phyloP scores from a whole-genome alignment of 1,284 basidiomycete genomes.

The Austroboletus novae-zelandiae region DNA sequence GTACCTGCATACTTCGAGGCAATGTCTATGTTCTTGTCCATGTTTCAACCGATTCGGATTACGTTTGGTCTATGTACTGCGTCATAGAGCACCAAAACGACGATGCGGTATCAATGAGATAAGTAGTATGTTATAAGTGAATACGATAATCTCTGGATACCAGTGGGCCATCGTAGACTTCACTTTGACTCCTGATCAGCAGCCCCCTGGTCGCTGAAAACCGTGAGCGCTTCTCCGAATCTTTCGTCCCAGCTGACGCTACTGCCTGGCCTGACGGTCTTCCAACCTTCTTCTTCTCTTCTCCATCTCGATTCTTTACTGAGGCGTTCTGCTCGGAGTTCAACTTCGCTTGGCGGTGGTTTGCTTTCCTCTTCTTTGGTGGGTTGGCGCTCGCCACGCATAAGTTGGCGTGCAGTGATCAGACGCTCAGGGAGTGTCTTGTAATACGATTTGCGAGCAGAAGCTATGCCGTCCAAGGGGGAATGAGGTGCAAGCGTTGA shows the following conservation, averaged over 20 bases:
- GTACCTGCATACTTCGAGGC: no score
- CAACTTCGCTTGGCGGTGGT: constrained; percentile 85
- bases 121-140: no score
- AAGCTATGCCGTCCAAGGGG: constrained; percentile 60
- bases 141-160: no score
- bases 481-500: constrained; percentile 66
- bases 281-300: constrained; percentile 73
- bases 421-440: constrained; percentile 67
- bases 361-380: constrained; percentile 81
- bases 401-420: constrained; percentile 73
- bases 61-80: no score
- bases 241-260: constrained; percentile 76
- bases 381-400: constrained; percentile 75
- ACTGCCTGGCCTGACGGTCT: constrained; percentile 64
- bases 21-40: no score
- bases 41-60: no score
- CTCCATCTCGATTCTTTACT: constrained; percentile 88
- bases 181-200: background rate
- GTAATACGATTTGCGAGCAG: constrained; percentile 79
- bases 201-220: constrained; percentile 51
- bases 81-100: no score
- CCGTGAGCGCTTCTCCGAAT: constrained; percentile 62
- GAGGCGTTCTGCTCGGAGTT: constrained; percentile 78
- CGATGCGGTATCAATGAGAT: no score
- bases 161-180: no score